These are phyloP conservation scores for Tinospora cordifolia DNA, from an alignment of 164 flowering plant species.

Conservation along the genomic window DNA sequence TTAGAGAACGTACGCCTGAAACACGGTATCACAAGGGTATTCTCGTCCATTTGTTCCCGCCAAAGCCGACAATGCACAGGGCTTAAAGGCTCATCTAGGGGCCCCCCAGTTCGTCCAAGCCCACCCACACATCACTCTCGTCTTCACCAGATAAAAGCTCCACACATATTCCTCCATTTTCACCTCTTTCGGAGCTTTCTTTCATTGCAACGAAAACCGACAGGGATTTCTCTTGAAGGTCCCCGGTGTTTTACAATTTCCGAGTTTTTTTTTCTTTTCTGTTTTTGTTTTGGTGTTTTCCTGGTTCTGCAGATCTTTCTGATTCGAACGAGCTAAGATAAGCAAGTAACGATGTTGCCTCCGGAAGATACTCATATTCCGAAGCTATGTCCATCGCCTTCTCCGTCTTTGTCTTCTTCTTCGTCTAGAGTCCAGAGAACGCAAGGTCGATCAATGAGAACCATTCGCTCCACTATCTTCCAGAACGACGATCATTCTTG, in stretches of 20 bases:
- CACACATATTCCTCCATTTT: not conserved
- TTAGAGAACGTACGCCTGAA: not conserved
- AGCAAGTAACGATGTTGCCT: constrained; percentile 1
- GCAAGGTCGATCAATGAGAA: constrained; percentile 76
- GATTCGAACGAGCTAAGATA: not conserved
- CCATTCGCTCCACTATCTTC: constrained; percentile 63
- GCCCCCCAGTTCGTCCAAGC: not conserved
- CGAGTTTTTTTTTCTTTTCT: not conserved
- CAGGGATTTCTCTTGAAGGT: not conserved
- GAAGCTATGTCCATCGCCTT: not conserved
- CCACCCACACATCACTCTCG: not conserved
- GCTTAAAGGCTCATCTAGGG: not conserved
- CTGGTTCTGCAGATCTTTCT: not conserved
- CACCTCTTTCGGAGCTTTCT: not conserved
- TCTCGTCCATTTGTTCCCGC: not conserved
- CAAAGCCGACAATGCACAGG: not conserved
- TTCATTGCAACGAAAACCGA: not conserved
- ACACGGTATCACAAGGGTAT: not conserved
- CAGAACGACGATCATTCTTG: constrained; percentile 22
- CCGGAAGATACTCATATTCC: constrained; percentile 1
- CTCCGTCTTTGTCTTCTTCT: constrained; percentile 10
- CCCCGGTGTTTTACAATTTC: not conserved
- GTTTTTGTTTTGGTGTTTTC: not conserved
- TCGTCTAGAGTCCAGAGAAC: constrained; percentile 17
- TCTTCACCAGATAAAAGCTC: not conserved